Conservation (phyloP, 1,139 yeast genomes). For the Trichomonascaceae sp. region DNA sequence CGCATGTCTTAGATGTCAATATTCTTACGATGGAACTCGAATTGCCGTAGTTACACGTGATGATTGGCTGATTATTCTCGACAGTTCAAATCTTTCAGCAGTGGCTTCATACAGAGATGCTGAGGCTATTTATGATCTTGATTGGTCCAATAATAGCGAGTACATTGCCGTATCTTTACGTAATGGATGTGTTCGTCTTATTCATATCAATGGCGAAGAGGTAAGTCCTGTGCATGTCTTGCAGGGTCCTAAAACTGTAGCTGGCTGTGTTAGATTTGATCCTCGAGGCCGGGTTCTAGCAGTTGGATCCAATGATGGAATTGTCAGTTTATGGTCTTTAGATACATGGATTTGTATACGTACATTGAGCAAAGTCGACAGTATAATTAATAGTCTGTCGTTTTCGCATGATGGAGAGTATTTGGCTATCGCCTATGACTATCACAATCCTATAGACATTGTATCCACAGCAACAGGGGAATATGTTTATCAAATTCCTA, state of each 20-base stretch:
- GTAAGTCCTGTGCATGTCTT: constrained; percentile 23
- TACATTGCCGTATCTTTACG: constrained; percentile 30
- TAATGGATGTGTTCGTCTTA: constrained; percentile 32
- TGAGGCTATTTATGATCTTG: constrained; percentile 36
- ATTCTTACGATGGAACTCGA: constrained; percentile 49
- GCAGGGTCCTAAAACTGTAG: constrained; percentile 50
- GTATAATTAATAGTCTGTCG: constrained; percentile 27
- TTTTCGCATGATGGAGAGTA: constrained; percentile 34
- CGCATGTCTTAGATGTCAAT: constrained; percentile 36
- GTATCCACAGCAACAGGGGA: constrained; percentile 22
- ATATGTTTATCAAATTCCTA: constrained; percentile 19
- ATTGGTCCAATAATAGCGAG: constrained; percentile 29
- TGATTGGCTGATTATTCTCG: constrained; percentile 19
- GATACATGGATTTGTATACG: constrained; percentile 40
- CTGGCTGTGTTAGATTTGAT: constrained; percentile 48
- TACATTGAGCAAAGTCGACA: constrained; percentile 44
- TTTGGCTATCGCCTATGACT: constrained; percentile 31
- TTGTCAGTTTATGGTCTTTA: constrained; percentile 57
- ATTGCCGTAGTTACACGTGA: constrained; percentile 44
- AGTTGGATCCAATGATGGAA: constrained; percentile 66
- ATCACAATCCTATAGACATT: constrained; percentile 27
- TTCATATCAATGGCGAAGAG: constrained; percentile 13
- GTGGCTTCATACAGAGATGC: constrained; percentile 18
- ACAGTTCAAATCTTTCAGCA: constrained; percentile 13
- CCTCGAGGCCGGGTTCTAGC: constrained; percentile 52